Conservation (phyloP, 805 yeast genomes). For the Yamadazyma nakazawae region DNA sequence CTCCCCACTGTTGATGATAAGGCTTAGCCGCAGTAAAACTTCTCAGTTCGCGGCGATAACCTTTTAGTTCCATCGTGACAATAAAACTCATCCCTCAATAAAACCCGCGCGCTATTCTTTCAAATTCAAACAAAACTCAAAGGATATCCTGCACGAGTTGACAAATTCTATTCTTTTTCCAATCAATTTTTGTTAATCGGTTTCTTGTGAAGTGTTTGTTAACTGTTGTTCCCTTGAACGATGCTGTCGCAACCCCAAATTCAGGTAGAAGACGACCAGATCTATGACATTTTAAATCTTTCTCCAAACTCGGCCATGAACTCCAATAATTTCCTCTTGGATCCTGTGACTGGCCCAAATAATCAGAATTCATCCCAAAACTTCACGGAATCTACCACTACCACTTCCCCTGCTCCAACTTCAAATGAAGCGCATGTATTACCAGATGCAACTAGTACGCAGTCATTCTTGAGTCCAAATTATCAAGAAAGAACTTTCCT, state of each 20-base stretch:
- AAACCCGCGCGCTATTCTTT: not conserved
- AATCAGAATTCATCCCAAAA: not conserved
- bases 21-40: not conserved
- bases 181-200: not conserved
- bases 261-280: constrained; percentile 23
- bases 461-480: constrained; percentile 14
- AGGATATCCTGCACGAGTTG: not conserved
- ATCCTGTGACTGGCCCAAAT: constrained; percentile 3
- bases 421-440: constrained; percentile 15
- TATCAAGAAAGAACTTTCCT: constrained; percentile 18
- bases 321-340: constrained; percentile 1
- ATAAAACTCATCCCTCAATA: not conserved
- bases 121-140: not conserved
- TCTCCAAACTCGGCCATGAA: constrained; percentile 20
- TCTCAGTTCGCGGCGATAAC: not conserved
- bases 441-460: constrained; percentile 4
- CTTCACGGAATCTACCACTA: not conserved
- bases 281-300: constrained; percentile 29
- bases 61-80: not conserved
- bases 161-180: not conserved
- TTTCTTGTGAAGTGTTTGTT: not conserved
- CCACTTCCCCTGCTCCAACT: constrained; percentile 16
- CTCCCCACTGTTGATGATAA: not conserved
- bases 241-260: constrained; percentile 9
- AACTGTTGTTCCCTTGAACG: not conserved